These are phyloP conservation scores for Globisporangium echinulatum DNA, from an alignment of 352 stramenopile genomes.

Conservation along the genomic window DNA sequence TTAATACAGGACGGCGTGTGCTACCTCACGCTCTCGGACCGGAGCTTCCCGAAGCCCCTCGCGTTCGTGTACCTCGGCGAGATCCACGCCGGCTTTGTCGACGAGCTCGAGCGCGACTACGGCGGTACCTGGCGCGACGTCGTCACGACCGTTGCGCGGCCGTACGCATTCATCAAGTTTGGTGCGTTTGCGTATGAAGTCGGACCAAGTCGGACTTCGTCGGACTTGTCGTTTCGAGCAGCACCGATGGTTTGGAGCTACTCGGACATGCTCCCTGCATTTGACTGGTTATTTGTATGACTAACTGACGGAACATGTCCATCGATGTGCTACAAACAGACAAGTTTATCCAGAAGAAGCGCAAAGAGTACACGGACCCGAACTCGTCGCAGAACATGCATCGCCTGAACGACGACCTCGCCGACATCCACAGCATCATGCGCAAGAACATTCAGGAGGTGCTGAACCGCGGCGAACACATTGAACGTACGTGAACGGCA, in stretches of 20 bases:
- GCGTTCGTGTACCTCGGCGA: slow-evolving; percentile 98
- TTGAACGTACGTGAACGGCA: slow-evolving; percentile 55
- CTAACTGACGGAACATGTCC: no score
- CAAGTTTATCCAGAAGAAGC: slow-evolving; percentile 96
- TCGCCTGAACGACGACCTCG: slow-evolving; percentile 95
- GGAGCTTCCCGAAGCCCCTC: slow-evolving; percentile 95
- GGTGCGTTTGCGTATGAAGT: slow-evolving; percentile 29
- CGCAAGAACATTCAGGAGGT: slow-evolving; percentile 97
- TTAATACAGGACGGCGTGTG: slow-evolving; percentile 96
- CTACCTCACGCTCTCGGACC: slow-evolving; percentile 96
- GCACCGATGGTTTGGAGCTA: no score
- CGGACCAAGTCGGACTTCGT: neutral
- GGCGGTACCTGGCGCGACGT: slow-evolving; percentile 86
- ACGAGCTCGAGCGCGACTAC: slow-evolving; percentile 92
- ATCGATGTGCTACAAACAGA: slow-evolving; percentile 37
- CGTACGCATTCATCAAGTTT: slow-evolving; percentile 99
- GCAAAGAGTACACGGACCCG: slow-evolving; percentile 96
- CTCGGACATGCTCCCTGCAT: no score
- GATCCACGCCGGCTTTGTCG: slow-evolving; percentile 90
- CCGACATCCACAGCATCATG: slow-evolving; percentile 99
- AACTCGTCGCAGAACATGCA: slow-evolving; percentile 94
- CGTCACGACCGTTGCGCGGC: slow-evolving; percentile 93
- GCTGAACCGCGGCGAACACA: slow-evolving; percentile 85
- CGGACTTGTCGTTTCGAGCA: neutral
- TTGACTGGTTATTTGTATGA: no score